Conservation (phyloP, 2,329 filamentous ascomycete species). For the Aspergillus udagawae region DNA sequence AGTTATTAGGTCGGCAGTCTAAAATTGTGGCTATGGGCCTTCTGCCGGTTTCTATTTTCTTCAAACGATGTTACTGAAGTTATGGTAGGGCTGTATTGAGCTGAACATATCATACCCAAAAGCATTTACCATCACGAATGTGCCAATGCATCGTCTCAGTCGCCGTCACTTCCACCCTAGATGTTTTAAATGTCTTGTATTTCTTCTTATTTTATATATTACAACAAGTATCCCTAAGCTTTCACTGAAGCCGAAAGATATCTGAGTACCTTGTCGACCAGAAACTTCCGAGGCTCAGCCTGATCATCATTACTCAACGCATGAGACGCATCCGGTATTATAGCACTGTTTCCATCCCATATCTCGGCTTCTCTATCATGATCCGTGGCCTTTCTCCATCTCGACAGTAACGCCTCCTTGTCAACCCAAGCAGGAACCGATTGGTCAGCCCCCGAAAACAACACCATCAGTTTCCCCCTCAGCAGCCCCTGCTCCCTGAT, state of each 20-base stretch:
- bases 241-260: conserved; percentile 12
- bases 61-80: no score
- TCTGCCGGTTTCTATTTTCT: not conserved
- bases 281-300: conserved; percentile 22
- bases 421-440: conserved; percentile 45
- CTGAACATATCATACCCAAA: no score
- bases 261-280: conserved; percentile 25
- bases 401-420: conserved; percentile 40
- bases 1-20: conserved; percentile 17
- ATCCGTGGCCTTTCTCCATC: conserved; percentile 41
- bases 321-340: conserved; percentile 41
- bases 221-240: no score
- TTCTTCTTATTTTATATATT: no score
- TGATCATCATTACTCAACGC: conserved; percentile 35
- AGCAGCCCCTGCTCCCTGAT: conserved; percentile 35
- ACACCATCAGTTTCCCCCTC: conserved; percentile 42
- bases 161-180: no score
- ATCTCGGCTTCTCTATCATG: conserved; percentile 29
- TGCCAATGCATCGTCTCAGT: no score
- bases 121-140: no score
- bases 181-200: not conserved
- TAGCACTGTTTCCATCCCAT: conserved; percentile 47
- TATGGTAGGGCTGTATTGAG: no score
- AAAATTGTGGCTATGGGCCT: not conserved
- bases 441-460: conserved; percentile 47